Evolutionary conservation across 176 grass and related monocot genomes (phyloP), one percentile per base, ranked within the genome.

Genomic region (Triticum turgidum): DNA sequence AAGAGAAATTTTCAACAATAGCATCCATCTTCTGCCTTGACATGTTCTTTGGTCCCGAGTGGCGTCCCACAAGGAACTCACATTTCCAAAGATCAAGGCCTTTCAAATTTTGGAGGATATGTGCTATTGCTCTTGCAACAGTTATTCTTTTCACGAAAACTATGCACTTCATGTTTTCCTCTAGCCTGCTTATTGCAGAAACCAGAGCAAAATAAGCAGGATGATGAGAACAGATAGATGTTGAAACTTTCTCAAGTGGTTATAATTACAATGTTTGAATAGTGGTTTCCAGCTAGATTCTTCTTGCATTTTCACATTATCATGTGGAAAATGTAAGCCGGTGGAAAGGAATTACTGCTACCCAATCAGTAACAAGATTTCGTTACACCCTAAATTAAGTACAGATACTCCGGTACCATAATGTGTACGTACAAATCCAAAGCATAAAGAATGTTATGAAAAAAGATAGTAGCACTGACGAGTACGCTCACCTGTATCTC

Each of bases 61-160:
- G 82, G 79, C 89, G 89, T 47, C 96, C 96, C 86, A 98, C 96
- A 61, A 98, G 93, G 49, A 92, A 94, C 74, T 91, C 93, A 22
- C 96, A 95, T 82, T 93, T 98, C 96, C 93, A 98, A 90, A 82
- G 89, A 61, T 89, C 84, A 81, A 95, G 93, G 86, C 65, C 87
- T 86, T 85, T 89, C 80, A 98, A 76, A 6, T 89, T 94, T 65
- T 33, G 68, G 66, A 98, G 91, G 88, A 95, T 86, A 72, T 87
- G 56, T 86, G 90, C 79, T 76, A 98, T 86, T 65, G 90, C 84
- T 94, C 80, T 93, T 75, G 93, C 93, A 7, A 92, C 84, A 61
- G 91, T 90, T 20, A 80, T 94, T 87, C 96, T 93, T 92, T 95
- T 98, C 86, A 98, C 96, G 74, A 98, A 98, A 81, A 98, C 82